phyloP scores from a whole-genome alignment of 768 basidiomycete genomes.

The Lactarius sp. region DNA sequence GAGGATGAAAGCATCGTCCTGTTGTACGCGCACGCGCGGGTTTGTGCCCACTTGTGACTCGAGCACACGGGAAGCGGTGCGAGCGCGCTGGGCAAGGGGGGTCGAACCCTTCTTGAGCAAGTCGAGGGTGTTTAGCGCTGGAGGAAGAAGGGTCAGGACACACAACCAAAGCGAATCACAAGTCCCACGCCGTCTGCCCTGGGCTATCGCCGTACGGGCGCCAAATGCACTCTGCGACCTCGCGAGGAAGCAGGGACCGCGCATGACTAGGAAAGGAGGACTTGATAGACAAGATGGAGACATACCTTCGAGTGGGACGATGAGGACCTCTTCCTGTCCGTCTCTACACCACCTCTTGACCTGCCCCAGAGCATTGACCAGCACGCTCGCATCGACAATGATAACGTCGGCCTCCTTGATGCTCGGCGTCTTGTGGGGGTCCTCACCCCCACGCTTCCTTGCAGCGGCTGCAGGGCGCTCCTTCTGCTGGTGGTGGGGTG shows the following conservation, averaged over 20 bases:
- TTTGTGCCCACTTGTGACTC: slow-evolving; percentile 85
- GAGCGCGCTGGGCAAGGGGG: slow-evolving; percentile 73
- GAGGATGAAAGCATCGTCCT: slow-evolving; percentile 74
- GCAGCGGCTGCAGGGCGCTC: neutral
- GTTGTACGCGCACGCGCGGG: slow-evolving; percentile 74
- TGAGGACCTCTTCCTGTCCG: slow-evolving; percentile 69
- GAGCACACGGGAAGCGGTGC: slow-evolving; percentile 81
- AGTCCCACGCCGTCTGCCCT: neutral
- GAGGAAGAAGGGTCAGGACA: slow-evolving; percentile 6
- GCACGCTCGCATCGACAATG: slow-evolving; percentile 76
- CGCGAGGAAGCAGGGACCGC: neutral
- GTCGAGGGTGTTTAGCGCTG: slow-evolving; percentile 88
- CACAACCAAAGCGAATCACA: neutral
- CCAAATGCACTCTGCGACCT: neutral
- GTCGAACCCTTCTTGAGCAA: slow-evolving; percentile 87
- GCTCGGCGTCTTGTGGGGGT: neutral
- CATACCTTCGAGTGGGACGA: slow-evolving; percentile 86
- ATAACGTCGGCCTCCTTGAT: slow-evolving; percentile 68
- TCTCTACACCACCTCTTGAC: slow-evolving; percentile 81
- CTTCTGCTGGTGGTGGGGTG: slow-evolving; percentile 4
- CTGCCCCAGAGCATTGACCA: slow-evolving; percentile 70
- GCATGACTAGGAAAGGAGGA: neutral
- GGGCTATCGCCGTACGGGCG: slow-evolving; percentile 1
- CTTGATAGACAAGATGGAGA: slow-evolving; percentile 12
- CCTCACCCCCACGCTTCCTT: slow-evolving; percentile 9